Conservation (phyloP, 73 alveolate species). For the Paramecium biaurelia region DNA sequence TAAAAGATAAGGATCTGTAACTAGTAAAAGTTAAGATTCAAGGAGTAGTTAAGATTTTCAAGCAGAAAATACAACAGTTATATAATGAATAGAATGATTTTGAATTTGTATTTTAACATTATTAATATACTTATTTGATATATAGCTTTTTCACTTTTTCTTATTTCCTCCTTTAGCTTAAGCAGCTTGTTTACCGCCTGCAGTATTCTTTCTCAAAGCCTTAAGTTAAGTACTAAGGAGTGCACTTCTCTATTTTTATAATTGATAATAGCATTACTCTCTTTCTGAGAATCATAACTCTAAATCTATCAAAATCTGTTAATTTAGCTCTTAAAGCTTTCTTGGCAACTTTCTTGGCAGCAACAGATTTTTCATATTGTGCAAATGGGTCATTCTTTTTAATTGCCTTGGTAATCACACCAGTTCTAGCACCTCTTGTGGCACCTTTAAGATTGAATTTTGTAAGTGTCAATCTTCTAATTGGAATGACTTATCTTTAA, state of each 20-base stretch:
- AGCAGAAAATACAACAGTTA: background rate
- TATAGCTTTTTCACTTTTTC: background rate
- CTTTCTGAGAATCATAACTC: constrained; percentile 74
- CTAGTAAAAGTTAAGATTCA: background rate
- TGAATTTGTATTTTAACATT: background rate
- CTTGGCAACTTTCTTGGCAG: constrained; percentile 71
- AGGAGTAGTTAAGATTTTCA: background rate
- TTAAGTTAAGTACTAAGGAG: constrained; percentile 1
- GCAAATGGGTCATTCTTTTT: constrained; percentile 57
- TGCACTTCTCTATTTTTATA: constrained; percentile 26
- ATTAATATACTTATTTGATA: constrained; percentile 20
- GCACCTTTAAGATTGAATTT: constrained; percentile 63
- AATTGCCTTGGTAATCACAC: constrained; percentile 66
- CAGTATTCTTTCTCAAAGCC: background rate
- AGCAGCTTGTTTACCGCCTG: background rate
- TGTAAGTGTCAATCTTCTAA: constrained; percentile 85
- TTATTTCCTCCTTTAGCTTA: constrained; percentile 14
- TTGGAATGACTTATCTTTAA: constrained; percentile 84
- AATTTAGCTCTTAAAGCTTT: constrained; percentile 81
- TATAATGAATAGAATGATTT: background rate
- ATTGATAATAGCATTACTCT: constrained; percentile 43
- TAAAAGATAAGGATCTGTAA: background rate
- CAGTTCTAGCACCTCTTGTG: constrained; percentile 57
- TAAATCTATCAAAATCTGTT: constrained; percentile 84
- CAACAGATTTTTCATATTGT: constrained; percentile 72